Evolutionary conservation across 2,329 filamentous ascomycete genomes (phyloP), one percentile per base, ranked within the genome.

Genomic region (Exophiala xenobiotica): DNA sequence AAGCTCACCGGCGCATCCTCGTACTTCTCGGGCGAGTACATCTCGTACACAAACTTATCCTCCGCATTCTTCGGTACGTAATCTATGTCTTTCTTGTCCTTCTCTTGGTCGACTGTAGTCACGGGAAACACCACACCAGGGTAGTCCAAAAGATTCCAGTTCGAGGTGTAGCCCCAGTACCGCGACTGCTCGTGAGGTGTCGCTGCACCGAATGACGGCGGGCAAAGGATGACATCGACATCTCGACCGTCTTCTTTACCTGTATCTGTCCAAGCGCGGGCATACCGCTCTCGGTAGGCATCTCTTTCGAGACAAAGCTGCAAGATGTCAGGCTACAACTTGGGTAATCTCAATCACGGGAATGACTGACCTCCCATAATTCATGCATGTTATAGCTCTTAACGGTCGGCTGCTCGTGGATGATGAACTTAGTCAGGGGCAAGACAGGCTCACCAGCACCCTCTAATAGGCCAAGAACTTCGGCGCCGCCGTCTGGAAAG

Each of bases 121-220:
- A 78, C 79, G 0, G 85, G 85, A 62, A 88, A 86, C 0, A 82
- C 75, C 2, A 78, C 65, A 6, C 74, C 78, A 0, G 84, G 81
- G 64, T 86, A 86, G 64, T 88, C 83, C 1, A 88, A 74, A 35
- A 87, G 61, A 63, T 88, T 88, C 82, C 83, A 88, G 54, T 82
- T 78, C 0, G 77, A 70, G 0, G 83, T 86, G 59, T 88, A 88
- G 1, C 76, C 77, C 82, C 83, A 87, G 57, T 80, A 80, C 27
- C 66, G 72, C 63, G 85, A 60, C 52, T 72, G 67, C 56, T 80
- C 65, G 55, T 81, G 73, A 55, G 78, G 67, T 2, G 74, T 78
- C 9, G 58, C 58, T 6, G 54, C 44, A 3, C 46, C 46, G 5
- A 54, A 51, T 9, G 31, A 43, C 6, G 46, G 35, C 9, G 58